Evolutionary conservation across 805 yeast genomes (phyloP).

Genomic region (Saturnispora zaruensis): DNA sequence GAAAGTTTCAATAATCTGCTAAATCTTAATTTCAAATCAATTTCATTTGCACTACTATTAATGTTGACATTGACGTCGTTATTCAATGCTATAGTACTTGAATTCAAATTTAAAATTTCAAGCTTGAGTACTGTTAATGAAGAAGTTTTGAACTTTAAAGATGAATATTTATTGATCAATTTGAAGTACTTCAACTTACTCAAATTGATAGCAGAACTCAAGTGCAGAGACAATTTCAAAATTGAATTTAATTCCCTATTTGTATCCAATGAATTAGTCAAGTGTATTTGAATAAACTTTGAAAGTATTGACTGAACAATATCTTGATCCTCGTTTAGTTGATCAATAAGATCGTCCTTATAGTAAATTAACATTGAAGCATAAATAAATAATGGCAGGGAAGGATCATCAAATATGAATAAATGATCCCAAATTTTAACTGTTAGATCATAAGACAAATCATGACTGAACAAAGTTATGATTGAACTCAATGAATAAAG

Average conservation of each 20-base stretch:
- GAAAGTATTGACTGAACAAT: conserved; percentile 23
- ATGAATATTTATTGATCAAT: conserved; percentile 16
- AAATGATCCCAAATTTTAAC: conserved; percentile 62
- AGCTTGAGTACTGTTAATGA: conserved; percentile 11
- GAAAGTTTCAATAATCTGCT: background rate
- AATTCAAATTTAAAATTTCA: conserved; percentile 11
- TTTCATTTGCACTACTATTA: background rate
- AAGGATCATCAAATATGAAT: conserved; percentile 47
- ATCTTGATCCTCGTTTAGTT: conserved; percentile 4
- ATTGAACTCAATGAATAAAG: conserved; percentile 68
- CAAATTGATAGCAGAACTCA: conserved; percentile 10
- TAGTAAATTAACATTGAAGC: conserved; percentile 41
- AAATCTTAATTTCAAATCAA: background rate
- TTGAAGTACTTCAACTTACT: conserved; percentile 5
- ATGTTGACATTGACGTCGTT: background rate
- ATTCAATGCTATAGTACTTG: background rate
- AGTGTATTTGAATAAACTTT: conserved; percentile 23
- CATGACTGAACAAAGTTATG: conserved; percentile 74
- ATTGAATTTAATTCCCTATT: conserved; percentile 22
- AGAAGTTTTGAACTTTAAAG: conserved; percentile 13
- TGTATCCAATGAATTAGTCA: conserved; percentile 21
- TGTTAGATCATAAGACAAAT: conserved; percentile 41
- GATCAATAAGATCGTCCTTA: conserved; percentile 36
- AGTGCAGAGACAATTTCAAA: conserved; percentile 16
- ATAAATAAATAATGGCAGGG: conserved; percentile 52